Base-by-base conservation (phyloP, 768 basidiomycete genomes). In the Lactarius indigo region DNA sequence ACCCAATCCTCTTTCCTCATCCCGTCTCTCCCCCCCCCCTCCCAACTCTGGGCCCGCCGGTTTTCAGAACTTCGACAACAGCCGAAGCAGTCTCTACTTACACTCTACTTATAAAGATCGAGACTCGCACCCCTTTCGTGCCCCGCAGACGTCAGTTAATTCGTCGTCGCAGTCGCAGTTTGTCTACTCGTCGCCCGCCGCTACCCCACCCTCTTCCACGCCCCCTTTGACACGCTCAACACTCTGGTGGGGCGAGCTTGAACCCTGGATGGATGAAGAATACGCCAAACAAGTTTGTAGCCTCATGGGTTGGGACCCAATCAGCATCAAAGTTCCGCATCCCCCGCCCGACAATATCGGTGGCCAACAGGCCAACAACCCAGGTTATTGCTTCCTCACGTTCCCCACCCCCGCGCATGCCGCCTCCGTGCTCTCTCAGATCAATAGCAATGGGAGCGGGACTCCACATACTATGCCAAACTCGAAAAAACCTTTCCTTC, bases 201-300 rank as follows among this genome's bases (percentile, higher is more conserved):
- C 72, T 70, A 58, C 64, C 68, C 63, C 68, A 42, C 50, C 71
- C 72, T 55, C 74, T 75, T 66, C 69, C 74, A 70, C 73, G 69
- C 73, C 69, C 69, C 64, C 66, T 47, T 65, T 59, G 55, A 76
- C 81, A 57, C 83, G 84, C 74, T 84, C 83, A 66, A 90, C 91
- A 50, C 85, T 94, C 71, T 91, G 87, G 83, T 92, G 95, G 87
- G 87, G 88, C 70, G 90, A 92, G 73, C 85, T 96, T 63, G 94
- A 96, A 77, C 87, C 89, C 71, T 96, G 94, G 94, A 96, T 96
- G 95, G 93, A 96, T 79, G 92, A 94, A 84, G 90, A 92, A 75
- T 96, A 95, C 81, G 91, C 88, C 54, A 89, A 90, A 77, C 90
- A 93, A 75, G 91, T 94, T 73, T 92, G 92, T 77, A 79, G 76